Evolutionary conservation across 768 basidiomycete species (phyloP), one percentile per base, ranked within the genome.

Genomic region (Lyophyllum atratum): DNA sequence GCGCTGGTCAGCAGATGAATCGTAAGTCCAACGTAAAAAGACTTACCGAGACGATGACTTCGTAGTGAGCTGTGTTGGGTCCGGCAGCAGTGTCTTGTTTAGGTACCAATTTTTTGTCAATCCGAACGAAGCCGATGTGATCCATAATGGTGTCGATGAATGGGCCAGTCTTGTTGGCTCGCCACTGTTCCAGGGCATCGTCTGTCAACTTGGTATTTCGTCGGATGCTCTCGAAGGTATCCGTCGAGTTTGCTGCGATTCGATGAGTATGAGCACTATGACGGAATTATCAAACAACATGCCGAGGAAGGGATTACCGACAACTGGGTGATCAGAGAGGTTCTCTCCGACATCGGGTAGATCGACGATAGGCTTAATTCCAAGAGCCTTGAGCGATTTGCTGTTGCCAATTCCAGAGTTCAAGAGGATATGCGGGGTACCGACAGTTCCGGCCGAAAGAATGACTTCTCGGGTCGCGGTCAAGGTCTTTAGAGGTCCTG

Each of bases 261-360:
- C 5, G 11, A 40, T 40, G 15, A 40, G 39, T 15, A 40, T 19
- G 39, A n/a, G 11, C 7, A 40, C 17, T 2, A n/a, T 2, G 39
- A 19, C 4, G 2, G 15, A 3, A 37, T 15, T 19, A 19, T 5
- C 14, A 15, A n/a, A 40, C 1, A 40, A 40, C 39, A 10, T 40
- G 19, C 39, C 39, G 39, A 40, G 39, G 39, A 40, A 40, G 15
- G 39, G 39, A n/a, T 40, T 40, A 3, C 39, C 39, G 15, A 70
- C 54, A 3, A 69, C 56, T 0, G 72, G 63, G 45, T 77, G 76
- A 54, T 75, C 76, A 14, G 68, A 65, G 1, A 77, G 61, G 52
- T 79, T 75, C 51, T 69, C 65, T 15, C 77, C 77, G 2, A 79
- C 76, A 40, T 66, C 66, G 8, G 75, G 76, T 14, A 72, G 59